Evolutionary conservation across 2,329 filamentous ascomycete genomes (phyloP), one percentile per base, ranked within the genome.

Genomic region (Leptodontidium sp.): DNA sequence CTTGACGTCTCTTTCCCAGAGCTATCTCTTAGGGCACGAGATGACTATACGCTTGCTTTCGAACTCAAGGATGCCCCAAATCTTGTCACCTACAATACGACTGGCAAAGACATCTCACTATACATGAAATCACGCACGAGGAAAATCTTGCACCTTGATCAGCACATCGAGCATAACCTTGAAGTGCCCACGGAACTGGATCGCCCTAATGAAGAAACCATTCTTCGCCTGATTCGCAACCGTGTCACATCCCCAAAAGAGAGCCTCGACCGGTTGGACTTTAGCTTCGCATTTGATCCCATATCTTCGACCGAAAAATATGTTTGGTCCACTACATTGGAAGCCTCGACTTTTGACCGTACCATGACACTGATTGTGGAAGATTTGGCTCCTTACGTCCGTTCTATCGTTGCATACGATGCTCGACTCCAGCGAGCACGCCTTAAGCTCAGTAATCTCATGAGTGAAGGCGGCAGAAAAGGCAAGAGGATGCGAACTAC

Each of bases 351-450:
- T 0, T 93, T 97, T 72, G 93, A 97, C 75, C 88, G 92, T 53
- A 88, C 89, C 0, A 82, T 91, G 74, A 78, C 80, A 0, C 83
- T 90, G 24, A 88, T 97, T 40, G 85, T 87, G 0, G 82, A 90
- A 14, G 96, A 99, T 71, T 84, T 98, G 1, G 94, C 94, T 0
- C 96, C 97, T 0, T 98, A 93, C 78, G 87, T 98, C n/a, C 91
- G 97, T 12, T 85, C 86, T 47, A 98, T 99, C 69, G 89, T 95
- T 1, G 85, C 89, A 0, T 92, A 91, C 76, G 95, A 98, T 74
- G 82, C 88, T 24, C 85, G 84, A 0, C 85, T 96, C 1, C 91
- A 93, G 75, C 83, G 88, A 70, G 88, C 93, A 71, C 87, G 93
- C 12, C 78, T 87, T 8, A 85, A 86, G 21, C 79, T 92, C 11